These are phyloP conservation scores for Alternaria gansuensis DNA, from an alignment of 2,329 filamentous ascomycete species.

Conservation along the genomic window DNA sequence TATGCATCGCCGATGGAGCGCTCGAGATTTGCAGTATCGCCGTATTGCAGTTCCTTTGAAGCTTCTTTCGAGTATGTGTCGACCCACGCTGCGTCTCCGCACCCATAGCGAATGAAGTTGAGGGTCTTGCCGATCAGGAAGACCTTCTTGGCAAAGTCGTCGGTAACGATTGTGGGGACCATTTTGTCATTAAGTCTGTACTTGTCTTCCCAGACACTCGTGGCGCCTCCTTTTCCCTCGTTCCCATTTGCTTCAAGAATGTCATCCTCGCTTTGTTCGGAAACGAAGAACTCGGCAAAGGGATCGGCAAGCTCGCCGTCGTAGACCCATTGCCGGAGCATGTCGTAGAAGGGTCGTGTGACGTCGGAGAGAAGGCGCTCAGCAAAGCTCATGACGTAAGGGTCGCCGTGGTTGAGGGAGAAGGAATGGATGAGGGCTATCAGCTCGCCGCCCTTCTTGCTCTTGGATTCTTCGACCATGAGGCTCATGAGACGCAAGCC, in stretches of 20 bases:
- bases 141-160: slow-evolving; percentile 94
- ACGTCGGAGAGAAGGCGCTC: slow-evolving; percentile 87
- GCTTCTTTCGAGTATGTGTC: slow-evolving; percentile 92
- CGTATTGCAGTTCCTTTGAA: slow-evolving; percentile 90
- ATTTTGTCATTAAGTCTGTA: slow-evolving; percentile 85
- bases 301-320: slow-evolving; percentile 98
- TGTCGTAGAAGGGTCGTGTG: slow-evolving; percentile 94
- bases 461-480: slow-evolving; percentile 89
- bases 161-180: slow-evolving; percentile 91
- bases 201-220: slow-evolving; percentile 97
- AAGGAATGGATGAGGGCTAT: slow-evolving; percentile 94
- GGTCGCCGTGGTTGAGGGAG: slow-evolving; percentile 92
- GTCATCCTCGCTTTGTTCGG: slow-evolving; percentile 72
- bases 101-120: slow-evolving; percentile 97
- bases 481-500: slow-evolving; percentile 90
- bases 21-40: slow-evolving; percentile 90
- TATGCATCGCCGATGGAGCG: slow-evolving; percentile 96
- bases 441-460: slow-evolving; percentile 84
- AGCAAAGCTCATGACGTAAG: slow-evolving; percentile 91
- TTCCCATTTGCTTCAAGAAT: slow-evolving; percentile 54
- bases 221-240: slow-evolving; percentile 66
- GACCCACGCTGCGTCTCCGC: slow-evolving; percentile 92
- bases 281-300: slow-evolving; percentile 93
- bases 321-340: slow-evolving; percentile 96
- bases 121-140: slow-evolving; percentile 97